Evolutionary conservation across 129 eudicot species (phyloP).

Genomic region (Kitagawia praeruptora): DNA sequence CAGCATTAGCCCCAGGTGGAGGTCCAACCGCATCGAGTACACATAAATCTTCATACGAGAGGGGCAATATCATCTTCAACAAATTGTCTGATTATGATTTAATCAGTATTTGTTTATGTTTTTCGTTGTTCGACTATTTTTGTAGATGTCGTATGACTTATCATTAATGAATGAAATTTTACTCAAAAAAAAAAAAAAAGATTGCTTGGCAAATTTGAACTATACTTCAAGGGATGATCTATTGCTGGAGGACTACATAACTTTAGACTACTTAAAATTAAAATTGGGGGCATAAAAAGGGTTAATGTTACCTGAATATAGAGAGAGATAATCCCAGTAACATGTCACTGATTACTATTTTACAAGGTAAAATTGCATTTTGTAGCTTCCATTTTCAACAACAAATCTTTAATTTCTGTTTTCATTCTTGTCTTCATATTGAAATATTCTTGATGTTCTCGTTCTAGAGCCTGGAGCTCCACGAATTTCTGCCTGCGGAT

Average conservation of each 20-base stretch:
- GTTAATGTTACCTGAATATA: not conserved
- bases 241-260: not conserved
- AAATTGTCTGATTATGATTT: too few relatives aligned
- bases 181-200: too few relatives aligned
- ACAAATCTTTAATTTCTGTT: slow-evolving; percentile 70
- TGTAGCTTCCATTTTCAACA: slow-evolving; percentile 92
- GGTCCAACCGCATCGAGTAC: too few relatives aligned
- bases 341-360: slow-evolving; percentile 6
- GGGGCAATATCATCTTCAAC: too few relatives aligned
- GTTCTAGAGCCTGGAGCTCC: slow-evolving; percentile 60
- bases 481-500: slow-evolving; percentile 61
- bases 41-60: too few relatives aligned
- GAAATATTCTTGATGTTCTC: slow-evolving; percentile 70
- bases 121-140: too few relatives aligned
- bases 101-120: too few relatives aligned
- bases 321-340: not conserved
- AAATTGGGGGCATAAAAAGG: not conserved
- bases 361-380: slow-evolving; percentile 52
- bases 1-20: too few relatives aligned
- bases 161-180: too few relatives aligned
- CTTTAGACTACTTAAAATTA: not conserved
- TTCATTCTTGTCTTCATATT: slow-evolving; percentile 93
- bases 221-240: not conserved
- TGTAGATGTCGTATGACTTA: too few relatives aligned
- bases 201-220: not conserved